Evolutionary conservation across 2,329 filamentous ascomycete species (phyloP), one percentile per base, ranked within the genome.

Genomic region (Berkeleyomyces rouxiae): DNA sequence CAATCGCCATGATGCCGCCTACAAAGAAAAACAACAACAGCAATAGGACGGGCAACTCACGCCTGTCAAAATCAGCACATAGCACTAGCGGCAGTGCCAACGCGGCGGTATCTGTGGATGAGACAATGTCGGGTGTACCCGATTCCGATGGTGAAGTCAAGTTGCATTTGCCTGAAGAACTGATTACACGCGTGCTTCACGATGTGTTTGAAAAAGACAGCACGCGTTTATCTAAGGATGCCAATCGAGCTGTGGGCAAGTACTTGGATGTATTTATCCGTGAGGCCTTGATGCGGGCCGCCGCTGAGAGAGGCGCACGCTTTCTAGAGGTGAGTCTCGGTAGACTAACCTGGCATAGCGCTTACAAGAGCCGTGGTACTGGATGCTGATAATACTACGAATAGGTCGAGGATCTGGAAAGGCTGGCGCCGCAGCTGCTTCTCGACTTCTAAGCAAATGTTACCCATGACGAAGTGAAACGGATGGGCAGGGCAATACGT

Each of bases 201-300:
- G 83, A 91, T 68, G 83, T 87, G 70, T 96, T 96, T 70, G 78
- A 86, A 68, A 79, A 80, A 65, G 81, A 86, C 58, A 79, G 81
- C 63, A 91, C 87, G 33, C 79, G 86, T 67, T 84, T 96, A 67
- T 84, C 85, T 6, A 85, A 82, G 68, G 87, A 90, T 69, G 90
- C 90, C 3, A 88, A 91, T 71, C 79, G 76, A 5, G 82, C 90
- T 1, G 81, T 91, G 64, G 86, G 84, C 11, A 90, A 86, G 74
- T 97, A 97, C 71, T 80, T 96, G 73, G 90, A 96, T 72, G 82
- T 92, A 0, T 97, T 96, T 74, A 87, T 96, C 61, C 80, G 87
- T 66, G 92, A 97, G 75, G 89, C 90, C 0, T 84, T 97, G 70
- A 89, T 90, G 13, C 76, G 92, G 70, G 85, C 88, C 46, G 82